These are phyloP conservation scores for Phytopythium litorale DNA, from an alignment of 352 stramenopile genomes.

Conservation along the genomic window DNA sequence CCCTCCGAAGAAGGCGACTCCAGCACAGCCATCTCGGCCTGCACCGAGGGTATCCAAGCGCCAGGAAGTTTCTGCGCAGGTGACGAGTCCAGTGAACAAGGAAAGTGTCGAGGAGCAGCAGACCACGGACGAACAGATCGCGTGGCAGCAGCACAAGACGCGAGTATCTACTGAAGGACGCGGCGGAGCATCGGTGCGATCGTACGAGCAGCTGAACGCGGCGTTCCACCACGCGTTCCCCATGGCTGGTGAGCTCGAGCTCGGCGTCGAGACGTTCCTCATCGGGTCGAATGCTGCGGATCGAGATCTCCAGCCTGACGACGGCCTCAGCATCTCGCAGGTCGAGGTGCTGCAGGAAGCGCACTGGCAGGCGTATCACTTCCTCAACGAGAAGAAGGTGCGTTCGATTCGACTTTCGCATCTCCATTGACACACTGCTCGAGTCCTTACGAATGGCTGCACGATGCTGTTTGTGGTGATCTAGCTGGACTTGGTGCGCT, in stretches of 20 bases:
- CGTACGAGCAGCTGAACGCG: constrained; percentile 47
- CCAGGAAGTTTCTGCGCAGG: neutral
- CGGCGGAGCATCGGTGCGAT: constrained; percentile 8
- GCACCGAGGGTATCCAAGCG: neutral
- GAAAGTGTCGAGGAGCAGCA: neutral
- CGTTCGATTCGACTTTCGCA: neutral
- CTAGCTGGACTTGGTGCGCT: constrained; percentile 69
- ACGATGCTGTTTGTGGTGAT: neutral
- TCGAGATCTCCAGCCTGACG: constrained; percentile 36
- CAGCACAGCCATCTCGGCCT: neutral
- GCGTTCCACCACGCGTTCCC: constrained; percentile 66
- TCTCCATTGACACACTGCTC: neutral
- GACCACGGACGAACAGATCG: neutral
- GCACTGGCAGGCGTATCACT: constrained; percentile 79
- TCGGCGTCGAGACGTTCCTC: constrained; percentile 71
- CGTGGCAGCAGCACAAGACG: neutral
- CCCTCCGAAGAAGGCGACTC: neutral
- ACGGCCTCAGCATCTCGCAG: constrained; percentile 77
- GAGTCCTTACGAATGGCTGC: neutral
- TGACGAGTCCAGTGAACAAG: neutral
- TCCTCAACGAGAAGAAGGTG: constrained; percentile 83
- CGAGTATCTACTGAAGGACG: neutral
- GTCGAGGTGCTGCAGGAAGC: constrained; percentile 77
- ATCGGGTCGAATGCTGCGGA: constrained; percentile 52
- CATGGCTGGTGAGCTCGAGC: constrained; percentile 67